These are phyloP conservation scores for Malbranchea zuffiana DNA, from an alignment of 2,329 filamentous ascomycete genomes.

Conservation along the genomic window DNA sequence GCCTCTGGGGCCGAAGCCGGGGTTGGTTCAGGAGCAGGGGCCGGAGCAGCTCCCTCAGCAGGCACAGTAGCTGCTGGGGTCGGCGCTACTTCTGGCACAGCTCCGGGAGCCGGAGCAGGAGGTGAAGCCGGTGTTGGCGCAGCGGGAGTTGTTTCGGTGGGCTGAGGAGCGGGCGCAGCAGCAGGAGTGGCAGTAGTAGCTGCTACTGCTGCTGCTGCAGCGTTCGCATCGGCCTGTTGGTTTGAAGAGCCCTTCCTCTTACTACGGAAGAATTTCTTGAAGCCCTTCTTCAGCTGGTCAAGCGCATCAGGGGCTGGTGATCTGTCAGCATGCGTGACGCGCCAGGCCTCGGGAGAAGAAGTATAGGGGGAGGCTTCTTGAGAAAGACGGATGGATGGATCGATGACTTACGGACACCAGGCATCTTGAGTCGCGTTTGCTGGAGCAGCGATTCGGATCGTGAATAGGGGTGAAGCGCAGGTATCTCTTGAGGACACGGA, in stretches of 20 bases:
- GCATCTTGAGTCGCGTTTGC: constrained; percentile 18
- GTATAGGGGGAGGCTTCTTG: constrained; percentile 1
- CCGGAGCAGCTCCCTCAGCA: constrained; percentile 9
- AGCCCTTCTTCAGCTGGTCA: constrained; percentile 25
- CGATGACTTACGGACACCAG: constrained; percentile 25
- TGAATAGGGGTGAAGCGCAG: too few relatives aligned
- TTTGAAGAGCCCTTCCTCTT: constrained; percentile 22
- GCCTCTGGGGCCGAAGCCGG: constrained; percentile 12
- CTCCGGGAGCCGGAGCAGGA: constrained; percentile 12
- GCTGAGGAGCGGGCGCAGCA: constrained; percentile 9
- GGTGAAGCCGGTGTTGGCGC: constrained; percentile 11
- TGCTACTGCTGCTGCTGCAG: constrained; percentile 12
- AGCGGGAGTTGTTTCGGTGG: constrained; percentile 11
- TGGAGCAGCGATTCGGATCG: not conserved
- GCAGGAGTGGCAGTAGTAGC: constrained; percentile 9
- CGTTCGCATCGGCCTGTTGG: constrained; percentile 7
- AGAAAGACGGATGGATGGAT: not conserved
- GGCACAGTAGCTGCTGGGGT: constrained; percentile 11
- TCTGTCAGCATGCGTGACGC: too few relatives aligned
- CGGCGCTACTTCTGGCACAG: constrained; percentile 7
- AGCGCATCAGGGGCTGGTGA: constrained; percentile 24
- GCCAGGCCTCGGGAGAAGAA: too few relatives aligned
- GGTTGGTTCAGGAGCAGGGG: constrained; percentile 5
- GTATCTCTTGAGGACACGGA: too few relatives aligned
- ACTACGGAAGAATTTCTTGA: constrained; percentile 24